Conservation (phyloP, 2,329 filamentous ascomycete species). For the Reticulascus tulasneorum region DNA sequence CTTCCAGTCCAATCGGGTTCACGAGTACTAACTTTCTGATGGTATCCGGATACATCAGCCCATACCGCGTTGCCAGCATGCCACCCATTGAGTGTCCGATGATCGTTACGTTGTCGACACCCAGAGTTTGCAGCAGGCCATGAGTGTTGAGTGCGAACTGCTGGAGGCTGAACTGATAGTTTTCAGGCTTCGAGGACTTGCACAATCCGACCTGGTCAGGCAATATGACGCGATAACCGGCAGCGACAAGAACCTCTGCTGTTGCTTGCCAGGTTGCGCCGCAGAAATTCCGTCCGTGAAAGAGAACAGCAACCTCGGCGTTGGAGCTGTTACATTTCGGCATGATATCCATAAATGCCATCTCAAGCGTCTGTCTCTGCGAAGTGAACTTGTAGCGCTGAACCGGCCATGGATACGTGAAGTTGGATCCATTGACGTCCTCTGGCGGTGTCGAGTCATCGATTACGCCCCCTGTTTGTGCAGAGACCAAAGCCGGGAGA, state of each 20-base stretch:
- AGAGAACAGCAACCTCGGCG: conserved; percentile 40
- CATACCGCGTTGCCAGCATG: conserved; percentile 49
- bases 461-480: conserved; percentile 23
- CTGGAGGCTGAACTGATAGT: conserved; percentile 49
- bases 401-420: conserved; percentile 48
- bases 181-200: conserved; percentile 48
- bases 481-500: conserved; percentile 14
- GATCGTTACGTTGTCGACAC: conserved; percentile 38
- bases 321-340: conserved; percentile 29
- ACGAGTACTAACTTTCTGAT: conserved; percentile 43
- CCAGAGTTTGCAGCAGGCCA: conserved; percentile 39
- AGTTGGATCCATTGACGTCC: conserved; percentile 46
- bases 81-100: conserved; percentile 54
- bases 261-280: conserved; percentile 48
- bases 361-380: conserved; percentile 43
- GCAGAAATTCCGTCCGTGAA: conserved; percentile 57
- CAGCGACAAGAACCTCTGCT: conserved; percentile 32
- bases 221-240: conserved; percentile 48
- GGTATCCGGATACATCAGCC: conserved; percentile 43
- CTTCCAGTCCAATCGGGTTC: conserved; percentile 50
- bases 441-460: conserved; percentile 30
- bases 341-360: conserved; percentile 52
- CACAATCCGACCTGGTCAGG: conserved; percentile 55
- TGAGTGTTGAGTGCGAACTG: conserved; percentile 49
- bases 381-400: conserved; percentile 44